Evolutionary conservation across 1,139 yeast species (phyloP).

Genomic region (Pichia sp.): DNA sequence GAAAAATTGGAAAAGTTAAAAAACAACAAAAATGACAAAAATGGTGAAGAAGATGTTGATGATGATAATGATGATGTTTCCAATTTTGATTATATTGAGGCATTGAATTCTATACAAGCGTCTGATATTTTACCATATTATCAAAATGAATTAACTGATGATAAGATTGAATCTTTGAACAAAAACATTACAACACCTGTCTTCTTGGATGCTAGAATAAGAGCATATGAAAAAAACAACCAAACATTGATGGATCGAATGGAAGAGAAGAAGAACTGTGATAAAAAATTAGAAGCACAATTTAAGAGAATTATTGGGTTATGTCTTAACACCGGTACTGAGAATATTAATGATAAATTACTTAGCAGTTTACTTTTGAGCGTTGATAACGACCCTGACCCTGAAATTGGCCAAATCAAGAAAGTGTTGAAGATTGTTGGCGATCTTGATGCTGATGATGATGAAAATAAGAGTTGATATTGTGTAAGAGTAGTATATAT

Average conservation of each 20-base stretch:
- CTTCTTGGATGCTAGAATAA: slow-evolving; percentile 66
- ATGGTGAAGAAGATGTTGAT: not conserved
- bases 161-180: not conserved
- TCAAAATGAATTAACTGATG: slow-evolving; percentile 20
- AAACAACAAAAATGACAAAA: not conserved
- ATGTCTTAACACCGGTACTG: slow-evolving; percentile 76
- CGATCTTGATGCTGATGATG: slow-evolving; percentile 37
- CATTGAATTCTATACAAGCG: slow-evolving; percentile 19
- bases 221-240: slow-evolving; percentile 70
- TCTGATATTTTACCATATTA: slow-evolving; percentile 22
- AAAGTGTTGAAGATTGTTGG: slow-evolving; percentile 38
- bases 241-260: slow-evolving; percentile 44
- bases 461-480: not conserved
- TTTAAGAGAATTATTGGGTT: slow-evolving; percentile 84
- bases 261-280: slow-evolving; percentile 33
- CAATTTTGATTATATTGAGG: slow-evolving; percentile 1
- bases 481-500: no score
- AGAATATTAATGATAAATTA: slow-evolving; percentile 69
- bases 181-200: slow-evolving; percentile 51
- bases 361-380: slow-evolving; percentile 84
- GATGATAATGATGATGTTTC: not conserved
- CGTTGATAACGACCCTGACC: slow-evolving; percentile 73
- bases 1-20: slow-evolving; percentile 9
- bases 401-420: slow-evolving; percentile 29
- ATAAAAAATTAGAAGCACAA: slow-evolving; percentile 67